Percentiles rank a stretch among this genome's conserved stretches.
Evolutionary conservation across 2,329 filamentous ascomycete species (phyloP).

Genomic region (Talaromyces sp.): DNA sequence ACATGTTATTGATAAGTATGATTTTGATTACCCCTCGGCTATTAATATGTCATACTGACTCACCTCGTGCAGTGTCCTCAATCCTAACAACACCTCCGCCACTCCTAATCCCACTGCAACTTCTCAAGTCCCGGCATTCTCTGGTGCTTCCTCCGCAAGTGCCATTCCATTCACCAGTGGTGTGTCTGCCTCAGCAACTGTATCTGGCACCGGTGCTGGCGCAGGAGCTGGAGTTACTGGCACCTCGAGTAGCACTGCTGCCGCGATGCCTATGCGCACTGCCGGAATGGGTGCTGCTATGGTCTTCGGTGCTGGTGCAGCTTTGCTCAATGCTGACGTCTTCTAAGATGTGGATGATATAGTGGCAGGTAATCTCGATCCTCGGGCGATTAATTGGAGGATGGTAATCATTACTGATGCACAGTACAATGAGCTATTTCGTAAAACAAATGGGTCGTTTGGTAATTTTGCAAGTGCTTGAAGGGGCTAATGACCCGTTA

Average conservation of each 20-base stretch:
- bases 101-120: constrained; percentile 9
- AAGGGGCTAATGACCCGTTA: neutral
- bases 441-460: neutral
- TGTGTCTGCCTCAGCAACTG: neutral
- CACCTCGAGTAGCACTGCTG: neutral
- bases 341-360: neutral
- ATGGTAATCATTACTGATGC: neutral
- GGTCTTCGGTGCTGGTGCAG: neutral
- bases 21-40: neutral
- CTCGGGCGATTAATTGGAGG: neutral
- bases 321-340: constrained; percentile 16
- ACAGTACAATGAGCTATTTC: neutral
- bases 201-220: constrained; percentile 4
- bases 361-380: neutral
- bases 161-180: constrained; percentile 11
- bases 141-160: constrained; percentile 5
- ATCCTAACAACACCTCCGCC: constrained; percentile 13
- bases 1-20: constrained; percentile 17
- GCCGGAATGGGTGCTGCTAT: constrained; percentile 8
- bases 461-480: neutral
- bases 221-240: constrained; percentile 1
- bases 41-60: neutral
- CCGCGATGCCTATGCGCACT: constrained; percentile 1
- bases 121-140: constrained; percentile 8
- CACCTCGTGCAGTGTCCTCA: constrained; percentile 1